Percentiles rank a stretch among this genome's conserved stretches.
Evolutionary conservation across 2,329 filamentous ascomycete genomes (phyloP).

Genomic region (Alternaria triticimaculans): DNA sequence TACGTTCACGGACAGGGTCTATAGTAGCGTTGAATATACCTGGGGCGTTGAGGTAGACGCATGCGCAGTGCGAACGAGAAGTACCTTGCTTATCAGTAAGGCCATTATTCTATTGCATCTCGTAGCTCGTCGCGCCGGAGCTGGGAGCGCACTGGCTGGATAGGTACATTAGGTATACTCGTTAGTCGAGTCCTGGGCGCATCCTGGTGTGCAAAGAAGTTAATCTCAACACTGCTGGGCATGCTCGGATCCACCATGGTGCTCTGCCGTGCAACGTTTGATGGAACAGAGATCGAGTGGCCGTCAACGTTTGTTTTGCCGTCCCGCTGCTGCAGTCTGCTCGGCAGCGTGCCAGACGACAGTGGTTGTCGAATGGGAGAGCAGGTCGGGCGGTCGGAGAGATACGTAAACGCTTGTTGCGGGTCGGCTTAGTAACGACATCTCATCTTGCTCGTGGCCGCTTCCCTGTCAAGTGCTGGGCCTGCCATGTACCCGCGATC

Average conservation of each 20-base stretch:
- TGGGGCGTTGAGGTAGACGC: conserved; percentile 18
- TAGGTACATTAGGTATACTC: conserved; percentile 14
- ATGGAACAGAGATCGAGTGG: conserved; percentile 5
- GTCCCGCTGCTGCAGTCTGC: conserved; percentile 19
- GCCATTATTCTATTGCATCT: conserved; percentile 40
- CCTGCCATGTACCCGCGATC: conserved; percentile 17
- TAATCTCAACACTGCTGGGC: conserved; percentile 7
- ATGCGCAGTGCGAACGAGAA: conserved; percentile 36
- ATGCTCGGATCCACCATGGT: conserved; percentile 19
- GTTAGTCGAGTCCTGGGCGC: not conserved
- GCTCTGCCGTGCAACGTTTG: conserved; percentile 23
- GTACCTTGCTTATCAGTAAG: conserved; percentile 40
- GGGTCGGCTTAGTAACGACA: conserved; percentile 15
- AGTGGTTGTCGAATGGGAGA: conserved; percentile 11
- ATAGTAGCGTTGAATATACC: conserved; percentile 30
- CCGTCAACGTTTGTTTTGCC: conserved; percentile 26
- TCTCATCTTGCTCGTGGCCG: conserved; percentile 23
- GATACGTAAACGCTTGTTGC: conserved; percentile 12
- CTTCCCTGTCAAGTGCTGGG: conserved; percentile 20
- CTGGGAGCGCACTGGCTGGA: conserved; percentile 17
- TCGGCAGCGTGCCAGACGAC: conserved; percentile 8
- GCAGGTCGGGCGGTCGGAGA: conserved; percentile 27
- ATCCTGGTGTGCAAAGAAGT: conserved; percentile 13
- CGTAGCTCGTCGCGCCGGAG: conserved; percentile 17
- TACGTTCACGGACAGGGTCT: conserved; percentile 10